Evolutionary conservation across 192 early-diverging fungal species (phyloP), one percentile per base, ranked within the genome.

Genomic region (Chytriomyces sp.): DNA sequence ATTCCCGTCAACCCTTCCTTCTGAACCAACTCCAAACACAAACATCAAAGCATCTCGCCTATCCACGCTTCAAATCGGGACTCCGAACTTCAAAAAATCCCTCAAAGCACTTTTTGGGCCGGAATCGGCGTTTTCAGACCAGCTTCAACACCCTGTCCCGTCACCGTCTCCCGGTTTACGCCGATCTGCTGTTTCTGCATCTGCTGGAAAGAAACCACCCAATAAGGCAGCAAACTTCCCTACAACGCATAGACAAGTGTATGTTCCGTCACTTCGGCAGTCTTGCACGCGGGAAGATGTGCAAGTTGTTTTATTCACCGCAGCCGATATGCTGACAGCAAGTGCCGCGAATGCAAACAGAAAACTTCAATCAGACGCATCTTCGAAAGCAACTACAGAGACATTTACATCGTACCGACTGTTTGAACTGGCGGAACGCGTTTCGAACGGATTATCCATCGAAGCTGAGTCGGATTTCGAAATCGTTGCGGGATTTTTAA

Each of bases 391-490:
- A 57, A 45, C 26, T 11, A 18, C 47, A 10, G 53, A 71, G 20
- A 35, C 69, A 9, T 43, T 45, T 8, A 71, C 69, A 24, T 45
- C 69, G 20, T 43, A 44, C 8, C 69, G 69, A 9, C 24, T 71
- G 13, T 71, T 57, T 60, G 69, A 71, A 45, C 20, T 71, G 50
- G 69, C 69, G 20, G 69, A 71, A 8, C n/a, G 69, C 9, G n/a
- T 71, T 16, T 20, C 69, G 23, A 10, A 50, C 26, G 69, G 69
- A 9, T 18, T 20, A 8, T 13, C 20, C 23, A 60, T 71, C 13
- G 69, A 71, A 26, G 20, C 69, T 3, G 69, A 26, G 24, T 10
- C 26, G 10, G 69, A 71, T 44, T 71, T 71, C 23, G 26, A 20
- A n/a, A 45, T 59, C 49, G 44, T 60, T 71, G 69, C 26, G 10